Conservation (phyloP, 2,329 filamentous ascomycete species). For the Teratosphaeria gauchensis region DNA sequence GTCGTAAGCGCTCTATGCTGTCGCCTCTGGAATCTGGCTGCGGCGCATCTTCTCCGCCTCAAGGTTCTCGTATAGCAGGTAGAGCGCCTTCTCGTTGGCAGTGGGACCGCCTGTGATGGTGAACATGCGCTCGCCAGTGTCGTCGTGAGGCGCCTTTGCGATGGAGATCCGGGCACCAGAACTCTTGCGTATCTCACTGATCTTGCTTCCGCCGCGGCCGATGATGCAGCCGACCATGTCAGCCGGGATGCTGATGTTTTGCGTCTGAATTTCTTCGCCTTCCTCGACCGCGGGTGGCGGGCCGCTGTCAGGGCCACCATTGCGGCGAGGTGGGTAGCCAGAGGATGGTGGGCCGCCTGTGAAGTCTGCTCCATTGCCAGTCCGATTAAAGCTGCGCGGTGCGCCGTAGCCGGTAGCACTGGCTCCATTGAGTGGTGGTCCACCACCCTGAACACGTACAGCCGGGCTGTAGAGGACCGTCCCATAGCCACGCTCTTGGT, state of each 20-base stretch:
- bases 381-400: conserved; percentile 70
- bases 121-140: conserved; percentile 98
- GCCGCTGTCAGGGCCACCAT: conserved; percentile 60
- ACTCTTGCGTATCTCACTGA: conserved; percentile 95
- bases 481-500: conserved; percentile 93
- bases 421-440: conserved; percentile 41
- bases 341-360: conserved; percentile 60
- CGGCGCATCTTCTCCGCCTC: conserved; percentile 98
- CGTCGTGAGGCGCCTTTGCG: conserved; percentile 92
- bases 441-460: conserved; percentile 67
- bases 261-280: conserved; percentile 93
- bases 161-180: conserved; percentile 96
- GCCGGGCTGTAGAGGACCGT: conserved; percentile 97
- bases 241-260: conserved; percentile 98
- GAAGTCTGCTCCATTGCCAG: conserved; percentile 95
- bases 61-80: conserved; percentile 95
- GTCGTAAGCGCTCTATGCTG: conserved; percentile 21
- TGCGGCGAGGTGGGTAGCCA: conserved; percentile 61
- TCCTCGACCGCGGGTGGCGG: conserved; percentile 85
- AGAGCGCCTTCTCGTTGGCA: conserved; percentile 91
- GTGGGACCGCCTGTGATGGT: conserved; percentile 94
- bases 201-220: conserved; percentile 88
- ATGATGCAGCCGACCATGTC: conserved; percentile 99
- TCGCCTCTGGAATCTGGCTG: conserved; percentile 56
- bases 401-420: conserved; percentile 31